Base-by-base conservation (phyloP, 176 grass and related monocot species). In the Pharus latifolius region DNA sequence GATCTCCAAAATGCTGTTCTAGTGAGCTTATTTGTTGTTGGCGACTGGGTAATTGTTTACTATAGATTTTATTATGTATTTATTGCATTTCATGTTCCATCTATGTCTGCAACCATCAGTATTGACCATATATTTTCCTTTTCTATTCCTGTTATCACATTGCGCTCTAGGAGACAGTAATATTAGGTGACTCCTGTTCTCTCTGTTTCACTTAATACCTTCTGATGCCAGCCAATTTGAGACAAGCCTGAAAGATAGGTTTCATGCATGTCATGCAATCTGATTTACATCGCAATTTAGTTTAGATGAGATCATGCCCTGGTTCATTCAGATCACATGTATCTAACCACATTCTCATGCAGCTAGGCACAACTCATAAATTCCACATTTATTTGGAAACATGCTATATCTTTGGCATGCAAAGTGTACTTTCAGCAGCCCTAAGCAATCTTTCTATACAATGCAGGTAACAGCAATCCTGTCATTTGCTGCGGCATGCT, bases 21-120 rank as follows among this genome's bases (percentile, higher is more conserved):
- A 12, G 47, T 97, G 78, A 92, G 86, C 77, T 79, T 92, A 74
- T 97, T 97, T 69, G 83, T 97, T 17, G 89, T 97, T 52, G 86
- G 92, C 3, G 88, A 96, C 31, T 96, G 88, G 88, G 88, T 96
- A 85, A 63, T n/a, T 30, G 1, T 64, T 79, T 35, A 52, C 27
- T 4, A 25, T 6, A 23, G 46, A 15, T 16, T 1, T 10, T 18
- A 54, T 34, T 38, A 52, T 61, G 5, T 16, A 40, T 69, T 60
- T 6, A 40, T 47, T 53, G 5, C 26, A 27, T 11, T 1, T 67
- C 0, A 23, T 43, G 19, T 11, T 1, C 65, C 0, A 23, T 43
- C 29, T 63, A 17, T 45, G 57, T 37, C 26, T 31, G 20, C 22
- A 33, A 11, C 20, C 46, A 73, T 65, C 49, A 7, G 17, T 52